Base-by-base conservation (phyloP, 371 early-diverging fungal species). In the Circinella umbellata region DNA sequence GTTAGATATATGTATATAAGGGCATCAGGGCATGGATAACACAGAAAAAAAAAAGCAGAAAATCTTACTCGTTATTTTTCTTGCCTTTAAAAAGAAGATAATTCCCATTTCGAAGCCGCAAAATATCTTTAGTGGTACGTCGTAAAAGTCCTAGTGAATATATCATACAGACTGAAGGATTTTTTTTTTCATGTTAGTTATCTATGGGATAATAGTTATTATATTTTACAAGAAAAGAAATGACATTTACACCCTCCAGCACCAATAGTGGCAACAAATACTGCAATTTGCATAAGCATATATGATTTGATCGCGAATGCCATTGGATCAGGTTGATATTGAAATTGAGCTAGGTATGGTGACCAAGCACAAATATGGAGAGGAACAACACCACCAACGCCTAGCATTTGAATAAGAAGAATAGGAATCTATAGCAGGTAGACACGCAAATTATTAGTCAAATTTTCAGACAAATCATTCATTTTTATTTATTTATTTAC, bases 61-160 rank as follows among this genome's bases (percentile, higher is more conserved):
- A 27, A 27, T 27, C 70, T 61, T 74, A 74, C 85, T 74, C 75
- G 68, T 82, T 79, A 37, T 81, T 66, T 60, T 74, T 76, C 49
- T 85, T 85, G 7, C 85, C 81, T 68, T 85, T 82, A 65, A 82
- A 82, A 3, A 85, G 51, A 20, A 71, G 73, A 62, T 85, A 85
- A 64, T 82, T 75, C 0, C 85, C 85, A 39, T 77, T 67, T 55
- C 85, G 69, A 42, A 85, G 48, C 4, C 71, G 70, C 10, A 76
- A 35, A 35, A 85, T 78, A 59, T 85, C 85, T 49, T 85, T 85
- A 39, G 85, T 80, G 10, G 76, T 72, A 27, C 85, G 64, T 14
- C 83, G 74, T 38, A 85, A 60, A 27, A 85, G 74, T n/a, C 85
- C 85, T 6, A 82, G 34, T 9, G 81, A 60, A 53, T 80, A 82